Base-by-base conservation (phyloP, 2,329 filamentous ascomycete genomes). In the Fusarium marasasianum region DNA sequence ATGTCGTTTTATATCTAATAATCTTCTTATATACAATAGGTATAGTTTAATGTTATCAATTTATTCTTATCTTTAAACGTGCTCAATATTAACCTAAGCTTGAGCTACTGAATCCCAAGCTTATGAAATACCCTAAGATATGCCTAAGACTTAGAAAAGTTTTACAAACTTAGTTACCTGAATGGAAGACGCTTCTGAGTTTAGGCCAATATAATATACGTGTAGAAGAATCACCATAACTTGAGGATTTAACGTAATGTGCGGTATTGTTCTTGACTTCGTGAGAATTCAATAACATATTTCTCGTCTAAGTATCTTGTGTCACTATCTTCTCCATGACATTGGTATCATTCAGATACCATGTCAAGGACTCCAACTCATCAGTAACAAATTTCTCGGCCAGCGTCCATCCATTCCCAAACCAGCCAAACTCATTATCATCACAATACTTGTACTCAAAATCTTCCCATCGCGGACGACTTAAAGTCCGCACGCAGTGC, bases 341-440 rank as follows among this genome's bases (percentile, higher is more conserved):
- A 14, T 69, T 63, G 0, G 64, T 69, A 3, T 69, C 66, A n/a
- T 69, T 54, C 1, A 69, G 37, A 50, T 69, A 69, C 66, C 66
- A 69, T 0, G 66, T 69, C n/a, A 69, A 63, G 4, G 66, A 63
- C 56, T 69, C 66, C 43, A 63, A 10, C 1, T 69, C 64, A 17
- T 69, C 26, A 2, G 48, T 69, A 10, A 69, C 64, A 44, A 43
- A 55, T 18, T 50, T 69, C 41, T 69, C 66, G 13, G 66, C 66
- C 13, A 69, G 14, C 1, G 66, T 69, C 66, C 66, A 69, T 4
- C 66, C 66, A 54, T 69, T 69, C 0, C 66, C 66, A 29, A 69
- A 69, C 66, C 66, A 69, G 0, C 66, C 66, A 69, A 69, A 69
- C 17, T 69, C 56, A 41, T 69, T 43, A 35, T 69, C 43, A 40